Conservation (phyloP, 1,284 basidiomycete genomes). For the Ceratobasidium sp. region DNA sequence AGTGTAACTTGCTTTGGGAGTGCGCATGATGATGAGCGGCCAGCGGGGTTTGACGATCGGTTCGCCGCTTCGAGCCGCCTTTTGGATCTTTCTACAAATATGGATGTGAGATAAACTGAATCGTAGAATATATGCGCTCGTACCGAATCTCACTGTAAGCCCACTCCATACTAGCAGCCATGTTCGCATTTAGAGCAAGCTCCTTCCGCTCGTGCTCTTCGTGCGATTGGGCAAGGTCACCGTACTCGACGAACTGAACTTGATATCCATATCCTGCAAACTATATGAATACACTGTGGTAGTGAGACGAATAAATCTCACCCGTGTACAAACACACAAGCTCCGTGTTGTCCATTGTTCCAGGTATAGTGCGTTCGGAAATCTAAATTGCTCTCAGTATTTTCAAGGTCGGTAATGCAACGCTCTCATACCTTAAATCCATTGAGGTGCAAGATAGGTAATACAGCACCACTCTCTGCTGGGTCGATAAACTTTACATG, state of each 20-base stretch:
- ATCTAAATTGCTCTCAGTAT: conserved; percentile 73
- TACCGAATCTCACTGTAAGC: conserved; percentile 77
- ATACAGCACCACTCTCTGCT: conserved; percentile 88
- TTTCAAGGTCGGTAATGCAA: neutral
- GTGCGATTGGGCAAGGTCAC: conserved; percentile 69
- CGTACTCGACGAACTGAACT: conserved; percentile 84
- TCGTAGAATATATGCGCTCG: neutral
- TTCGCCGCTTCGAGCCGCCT: conserved; percentile 78
- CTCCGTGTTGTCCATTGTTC: conserved; percentile 91
- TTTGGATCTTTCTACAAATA: conserved; percentile 72
- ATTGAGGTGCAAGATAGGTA: conserved; percentile 89
- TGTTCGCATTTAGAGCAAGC: conserved; percentile 62
- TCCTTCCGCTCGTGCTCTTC: conserved; percentile 63
- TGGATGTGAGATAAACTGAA: neutral
- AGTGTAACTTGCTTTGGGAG: conserved; percentile 75
- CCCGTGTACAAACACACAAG: conserved; percentile 77
- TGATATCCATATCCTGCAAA: conserved; percentile 87
- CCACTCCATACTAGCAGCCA: conserved; percentile 88
- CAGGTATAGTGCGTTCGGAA: conserved; percentile 88
- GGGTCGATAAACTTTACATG: conserved; percentile 81
- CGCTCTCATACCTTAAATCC: conserved; percentile 34
- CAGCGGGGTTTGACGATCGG: conserved; percentile 87
- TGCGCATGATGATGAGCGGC: conserved; percentile 87
- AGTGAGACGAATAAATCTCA: conserved; percentile 48
- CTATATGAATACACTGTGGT: conserved; percentile 21